Evolutionary conservation across 768 basidiomycete genomes (phyloP), one percentile per base, ranked within the genome.

Genomic region (Kockovaella imperatae): DNA sequence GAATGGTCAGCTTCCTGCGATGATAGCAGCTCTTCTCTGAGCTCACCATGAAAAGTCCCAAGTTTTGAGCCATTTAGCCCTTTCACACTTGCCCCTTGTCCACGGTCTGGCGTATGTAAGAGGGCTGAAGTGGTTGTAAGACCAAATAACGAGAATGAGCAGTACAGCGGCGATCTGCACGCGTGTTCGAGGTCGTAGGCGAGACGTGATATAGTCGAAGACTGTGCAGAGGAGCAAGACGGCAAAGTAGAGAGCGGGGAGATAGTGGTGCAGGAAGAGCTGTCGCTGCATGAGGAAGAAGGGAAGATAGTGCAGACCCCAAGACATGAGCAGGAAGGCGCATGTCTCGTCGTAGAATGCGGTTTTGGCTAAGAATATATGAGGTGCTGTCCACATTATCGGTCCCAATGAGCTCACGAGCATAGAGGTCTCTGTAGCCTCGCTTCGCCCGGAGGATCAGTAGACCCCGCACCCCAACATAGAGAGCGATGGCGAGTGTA

Each of bases 221-320:
- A 84, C 77, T 3, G 75, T 76, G 45, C 83, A 83, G 23, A 77
- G 77, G 20, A 88, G 75, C 11, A 99, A 78, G 57, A 75, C 59
- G 45, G 72, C 65, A 44, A 73, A 73, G 38, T 63, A 71, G n/a
- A 99, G 76, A 0, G 91, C 89, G 0, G 93, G 95, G 74, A 97
- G 84, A 70, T 97, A 97, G 74, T 97, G 95, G 67, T 97, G 93
- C 20, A 99, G 73, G 79, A 99, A 99, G 38, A 97, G 82, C 64
- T 99, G 95, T 18, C 95, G 88, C 35, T 79, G 75, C 93, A 97
- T 97, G 57, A 97, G 75, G 80, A 82, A 97, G 80, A 99, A 99
- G 13, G 95, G 95, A 67, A 87, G 77, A 73, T 95, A 97, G 74
- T 97, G 95, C 28, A 99, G 67, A 21, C 76, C 75, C 88, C 93